Conservation (phyloP, 768 basidiomycete genomes). For the Tricholoma hemisulphureum region DNA sequence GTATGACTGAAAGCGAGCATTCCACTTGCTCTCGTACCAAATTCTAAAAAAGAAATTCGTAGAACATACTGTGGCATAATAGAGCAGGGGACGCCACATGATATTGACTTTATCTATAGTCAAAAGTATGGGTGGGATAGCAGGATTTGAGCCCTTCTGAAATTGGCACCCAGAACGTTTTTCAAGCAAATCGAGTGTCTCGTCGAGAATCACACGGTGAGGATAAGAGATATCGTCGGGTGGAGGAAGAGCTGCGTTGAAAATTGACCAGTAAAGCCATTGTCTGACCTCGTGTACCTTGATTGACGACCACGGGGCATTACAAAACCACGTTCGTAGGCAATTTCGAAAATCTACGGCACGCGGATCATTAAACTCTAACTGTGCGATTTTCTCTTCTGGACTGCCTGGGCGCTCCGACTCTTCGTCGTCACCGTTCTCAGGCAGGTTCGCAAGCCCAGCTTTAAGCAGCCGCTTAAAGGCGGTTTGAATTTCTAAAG, state of each 20-base stretch:
- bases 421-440: slow-evolving; percentile 55
- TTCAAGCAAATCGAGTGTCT: slow-evolving; percentile 63
- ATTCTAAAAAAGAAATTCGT: slow-evolving; percentile 49
- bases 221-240: slow-evolving; percentile 43
- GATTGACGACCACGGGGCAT: slow-evolving; percentile 71
- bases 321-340: slow-evolving; percentile 76
- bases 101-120: slow-evolving; percentile 79
- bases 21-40: slow-evolving; percentile 42
- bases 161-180: slow-evolving; percentile 67
- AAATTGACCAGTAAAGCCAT: slow-evolving; percentile 87
- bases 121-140: slow-evolving; percentile 57
- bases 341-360: slow-evolving; percentile 71
- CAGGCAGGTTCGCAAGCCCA: slow-evolving; percentile 57
- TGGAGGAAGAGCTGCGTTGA: slow-evolving; percentile 61
- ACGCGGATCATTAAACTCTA: slow-evolving; percentile 65
- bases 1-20: slow-evolving; percentile 44
- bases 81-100: slow-evolving; percentile 62
- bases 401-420: slow-evolving; percentile 59
- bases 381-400: slow-evolving; percentile 52
- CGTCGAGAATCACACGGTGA: slow-evolving; percentile 52
- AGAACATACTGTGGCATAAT: slow-evolving; percentile 53
- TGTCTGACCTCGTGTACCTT: slow-evolving; percentile 57
- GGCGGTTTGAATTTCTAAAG: slow-evolving; percentile 55
- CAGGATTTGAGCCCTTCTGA: slow-evolving; percentile 56
- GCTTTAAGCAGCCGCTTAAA: slow-evolving; percentile 63